Evolutionary conservation across 2,329 filamentous ascomycete genomes (phyloP).

Genomic region (Colletotrichum navitas): DNA sequence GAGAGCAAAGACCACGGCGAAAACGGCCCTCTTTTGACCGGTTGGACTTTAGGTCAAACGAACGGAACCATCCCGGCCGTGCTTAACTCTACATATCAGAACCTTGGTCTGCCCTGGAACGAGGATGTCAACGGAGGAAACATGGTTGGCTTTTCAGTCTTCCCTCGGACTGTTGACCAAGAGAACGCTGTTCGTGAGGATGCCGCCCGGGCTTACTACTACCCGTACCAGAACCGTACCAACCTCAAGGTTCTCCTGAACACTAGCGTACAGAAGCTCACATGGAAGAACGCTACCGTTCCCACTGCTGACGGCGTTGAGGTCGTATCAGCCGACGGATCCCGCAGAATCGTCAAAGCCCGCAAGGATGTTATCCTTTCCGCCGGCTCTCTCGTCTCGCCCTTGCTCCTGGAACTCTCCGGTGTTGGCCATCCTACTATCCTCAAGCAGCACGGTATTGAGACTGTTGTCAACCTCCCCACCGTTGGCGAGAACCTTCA

Average conservation of each 20-base stretch:
- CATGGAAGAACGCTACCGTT: conserved; percentile 22
- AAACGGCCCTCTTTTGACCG: conserved; percentile 52
- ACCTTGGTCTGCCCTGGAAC: conserved; percentile 49
- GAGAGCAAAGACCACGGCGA: conserved; percentile 52
- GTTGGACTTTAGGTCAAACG: conserved; percentile 52
- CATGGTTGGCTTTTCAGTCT: conserved; percentile 54
- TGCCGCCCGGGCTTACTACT: conserved; percentile 57
- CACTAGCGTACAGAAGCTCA: conserved; percentile 32
- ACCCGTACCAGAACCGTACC: conserved; percentile 51
- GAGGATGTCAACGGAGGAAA: conserved; percentile 55
- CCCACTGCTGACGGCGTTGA: conserved; percentile 52
- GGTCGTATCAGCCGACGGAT: conserved; percentile 53
- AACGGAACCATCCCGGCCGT: conserved; percentile 50
- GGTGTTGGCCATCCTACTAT: conserved; percentile 62
- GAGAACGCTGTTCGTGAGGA: conserved; percentile 54
- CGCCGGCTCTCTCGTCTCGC: conserved; percentile 63
- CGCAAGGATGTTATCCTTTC: conserved; percentile 62
- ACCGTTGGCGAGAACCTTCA: conserved; percentile 67
- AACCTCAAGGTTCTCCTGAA: conserved; percentile 50
- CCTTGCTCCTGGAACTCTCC: conserved; percentile 65
- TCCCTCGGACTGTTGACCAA: conserved; percentile 56
- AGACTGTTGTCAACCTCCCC: conserved; percentile 58
- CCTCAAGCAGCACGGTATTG: conserved; percentile 57
- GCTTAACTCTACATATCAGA: conserved; percentile 50
- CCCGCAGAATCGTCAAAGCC: conserved; percentile 51